Evolutionary conservation across 345 rosid species (phyloP).

Genomic region (Turritis glabra): DNA sequence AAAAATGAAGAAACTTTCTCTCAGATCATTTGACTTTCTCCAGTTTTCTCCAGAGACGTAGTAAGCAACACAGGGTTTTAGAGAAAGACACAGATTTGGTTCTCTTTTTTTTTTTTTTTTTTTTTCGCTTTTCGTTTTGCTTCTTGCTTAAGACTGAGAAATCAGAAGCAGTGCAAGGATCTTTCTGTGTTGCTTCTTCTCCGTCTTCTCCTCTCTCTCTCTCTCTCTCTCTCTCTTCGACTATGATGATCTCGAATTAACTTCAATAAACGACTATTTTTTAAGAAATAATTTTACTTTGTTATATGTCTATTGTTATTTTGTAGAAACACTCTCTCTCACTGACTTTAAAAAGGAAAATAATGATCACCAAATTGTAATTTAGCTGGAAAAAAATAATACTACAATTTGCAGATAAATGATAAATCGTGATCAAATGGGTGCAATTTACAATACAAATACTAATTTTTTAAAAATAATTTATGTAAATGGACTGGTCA

Average conservation of each 20-base stretch:
- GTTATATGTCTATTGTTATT: neutral
- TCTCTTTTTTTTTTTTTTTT: neutral
- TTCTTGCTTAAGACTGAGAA: slow-evolving; percentile 13
- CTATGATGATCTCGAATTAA: slow-evolving; percentile 17
- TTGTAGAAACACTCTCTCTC: slow-evolving; percentile 2
- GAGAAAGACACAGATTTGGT: slow-evolving; percentile 13
- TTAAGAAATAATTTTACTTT: neutral
- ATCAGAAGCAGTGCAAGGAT: slow-evolving; percentile 28
- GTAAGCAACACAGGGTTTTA: slow-evolving; percentile 6
- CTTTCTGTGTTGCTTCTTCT: slow-evolving; percentile 31
- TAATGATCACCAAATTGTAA: slow-evolving; percentile 1
- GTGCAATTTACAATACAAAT: neutral
- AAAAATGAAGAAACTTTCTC: slow-evolving; percentile 20
- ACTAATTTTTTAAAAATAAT: neutral
- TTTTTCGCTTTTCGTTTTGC: neutral
- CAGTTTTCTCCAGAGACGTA: neutral
- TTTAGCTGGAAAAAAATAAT: slow-evolving; percentile 12
- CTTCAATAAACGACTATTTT: neutral
- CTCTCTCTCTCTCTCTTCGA: slow-evolving; percentile 24
- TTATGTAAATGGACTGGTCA: neutral
- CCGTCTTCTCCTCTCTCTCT: neutral
- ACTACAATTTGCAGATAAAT: neutral
- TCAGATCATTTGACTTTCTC: slow-evolving; percentile 20
- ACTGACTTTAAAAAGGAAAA: neutral
- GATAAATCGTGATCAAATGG: neutral